Base-by-base conservation (phyloP, 2,329 filamentous ascomycete genomes). In the Aspergillus ruber region DNA sequence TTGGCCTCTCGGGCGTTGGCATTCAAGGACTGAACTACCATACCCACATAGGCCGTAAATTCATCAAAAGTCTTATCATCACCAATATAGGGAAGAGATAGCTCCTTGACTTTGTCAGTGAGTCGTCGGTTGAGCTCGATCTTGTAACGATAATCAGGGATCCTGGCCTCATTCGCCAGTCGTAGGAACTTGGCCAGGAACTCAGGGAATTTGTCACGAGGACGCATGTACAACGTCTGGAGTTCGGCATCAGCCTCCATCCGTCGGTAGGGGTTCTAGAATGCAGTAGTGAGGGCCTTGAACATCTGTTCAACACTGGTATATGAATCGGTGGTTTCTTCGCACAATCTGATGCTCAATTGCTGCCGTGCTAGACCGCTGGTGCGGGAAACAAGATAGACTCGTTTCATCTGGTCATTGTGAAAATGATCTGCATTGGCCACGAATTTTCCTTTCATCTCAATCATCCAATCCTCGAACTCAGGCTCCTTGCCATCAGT, bases 401-500 rank as follows among this genome's bases (percentile, higher is more conserved):
- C n/a, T 10, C 10, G n/a, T 33, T 33, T 33, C 3, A n/a, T 10
- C 13, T 33, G 29, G 29, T 33, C 29, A 4, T 4, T 33, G 13
- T 33, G 6, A 47, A 42, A 54, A 32, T 47, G 46, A 23, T 54
- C 46, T 8, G 46, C 38, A 32, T 54, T 54, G 4, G 40, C 35
- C 6, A 9, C 3, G 4, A 53, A 39, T 41, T 53, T 53, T 6
- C 43, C 6, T 33, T 45, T 9, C 23, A 54, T 47, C 7, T 15
- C 15, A 23, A 42, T 23, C 3, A 46, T 18, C 51, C 49, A 54
- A 12, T 49, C 44, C 6, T 51, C 46, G 33, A 51, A 54, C 12
- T 45, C 20, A 3, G 46, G 51, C 8, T 51, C 46, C 18, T 49
- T 49, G 2, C 49, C 51, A 38, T 49, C 51, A 41, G 27, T 47